phyloP scores from a whole-genome alignment of 169 alveolate genomes.

The Plasmodium sp. region DNA sequence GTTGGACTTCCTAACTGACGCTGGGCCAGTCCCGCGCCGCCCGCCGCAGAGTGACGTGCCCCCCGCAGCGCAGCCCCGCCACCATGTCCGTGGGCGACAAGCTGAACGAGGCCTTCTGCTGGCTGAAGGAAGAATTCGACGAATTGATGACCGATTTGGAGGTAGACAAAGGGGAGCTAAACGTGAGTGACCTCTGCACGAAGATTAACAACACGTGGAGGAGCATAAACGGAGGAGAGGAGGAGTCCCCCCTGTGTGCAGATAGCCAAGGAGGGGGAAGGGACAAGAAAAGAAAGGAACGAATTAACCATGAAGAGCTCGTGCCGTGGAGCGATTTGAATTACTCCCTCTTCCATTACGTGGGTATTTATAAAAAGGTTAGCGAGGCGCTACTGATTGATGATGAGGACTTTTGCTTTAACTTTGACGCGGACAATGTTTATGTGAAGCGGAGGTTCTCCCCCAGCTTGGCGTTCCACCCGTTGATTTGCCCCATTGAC shows the following conservation, averaged over 20 bases:
- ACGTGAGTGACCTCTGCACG: constrained; percentile 12
- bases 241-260: neutral
- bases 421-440: constrained; percentile 19
- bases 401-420: constrained; percentile 51
- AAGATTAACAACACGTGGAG: constrained; percentile 13
- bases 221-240: neutral
- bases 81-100: constrained; percentile 26
- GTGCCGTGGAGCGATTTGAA: constrained; percentile 22
- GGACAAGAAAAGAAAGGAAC: neutral
- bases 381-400: constrained; percentile 28
- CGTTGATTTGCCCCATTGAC: constrained; percentile 35
- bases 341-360: constrained; percentile 41
- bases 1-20: neutral
- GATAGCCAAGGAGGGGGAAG: neutral
- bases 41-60: neutral
- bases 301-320: neutral
- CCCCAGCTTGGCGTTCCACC: constrained; percentile 12
- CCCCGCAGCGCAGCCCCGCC: neutral
- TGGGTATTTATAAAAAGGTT: constrained; percentile 10
- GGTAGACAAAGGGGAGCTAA: constrained; percentile 16
- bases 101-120: constrained; percentile 35
- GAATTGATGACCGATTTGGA: constrained; percentile 24
- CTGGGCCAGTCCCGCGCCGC: no score
- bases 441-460: constrained; percentile 22
- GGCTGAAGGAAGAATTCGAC: constrained; percentile 43